These are phyloP conservation scores for Willaertia magna DNA, from an alignment of 208 protist genomes.

Conservation along the genomic window DNA sequence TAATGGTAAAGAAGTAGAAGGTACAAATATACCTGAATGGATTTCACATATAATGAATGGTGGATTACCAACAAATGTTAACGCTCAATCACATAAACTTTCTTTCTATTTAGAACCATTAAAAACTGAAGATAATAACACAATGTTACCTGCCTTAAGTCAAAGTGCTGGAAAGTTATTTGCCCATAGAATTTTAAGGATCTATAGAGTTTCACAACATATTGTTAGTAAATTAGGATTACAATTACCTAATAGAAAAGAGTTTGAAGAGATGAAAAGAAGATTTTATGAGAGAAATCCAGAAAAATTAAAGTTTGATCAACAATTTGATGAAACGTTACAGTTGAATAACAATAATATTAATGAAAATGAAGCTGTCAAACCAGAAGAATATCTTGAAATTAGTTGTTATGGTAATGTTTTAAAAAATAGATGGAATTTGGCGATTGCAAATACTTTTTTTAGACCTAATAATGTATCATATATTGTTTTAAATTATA, in stretches of 20 bases:
- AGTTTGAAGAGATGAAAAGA: neutral
- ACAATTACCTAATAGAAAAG: neutral
- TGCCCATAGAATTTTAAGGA: neutral
- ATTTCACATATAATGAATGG: neutral
- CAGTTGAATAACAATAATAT: neutral
- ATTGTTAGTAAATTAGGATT: neutral
- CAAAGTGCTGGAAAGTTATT: neutral
- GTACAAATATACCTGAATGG: neutral
- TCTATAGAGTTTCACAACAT: neutral
- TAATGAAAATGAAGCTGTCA: neutral
- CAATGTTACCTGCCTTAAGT: neutral
- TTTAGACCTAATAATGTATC: neutral
- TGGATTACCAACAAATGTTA: neutral
- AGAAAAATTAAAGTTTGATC: neutral
- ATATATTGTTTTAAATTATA: neutral
- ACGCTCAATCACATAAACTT: neutral
- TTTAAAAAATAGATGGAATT: neutral
- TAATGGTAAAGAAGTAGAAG: neutral
- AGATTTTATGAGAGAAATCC: neutral
- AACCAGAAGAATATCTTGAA: neutral
- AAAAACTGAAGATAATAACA: neutral
- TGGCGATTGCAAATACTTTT: neutral
- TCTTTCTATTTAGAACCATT: neutral
- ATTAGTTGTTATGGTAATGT: neutral
- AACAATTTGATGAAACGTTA: neutral